A percentile compares a stretch with the other conserved stretches of the same genome.
These are phyloP conservation scores for Cornus suecica DNA, from an alignment of 148 eudicot species.

Conservation along the genomic window DNA sequence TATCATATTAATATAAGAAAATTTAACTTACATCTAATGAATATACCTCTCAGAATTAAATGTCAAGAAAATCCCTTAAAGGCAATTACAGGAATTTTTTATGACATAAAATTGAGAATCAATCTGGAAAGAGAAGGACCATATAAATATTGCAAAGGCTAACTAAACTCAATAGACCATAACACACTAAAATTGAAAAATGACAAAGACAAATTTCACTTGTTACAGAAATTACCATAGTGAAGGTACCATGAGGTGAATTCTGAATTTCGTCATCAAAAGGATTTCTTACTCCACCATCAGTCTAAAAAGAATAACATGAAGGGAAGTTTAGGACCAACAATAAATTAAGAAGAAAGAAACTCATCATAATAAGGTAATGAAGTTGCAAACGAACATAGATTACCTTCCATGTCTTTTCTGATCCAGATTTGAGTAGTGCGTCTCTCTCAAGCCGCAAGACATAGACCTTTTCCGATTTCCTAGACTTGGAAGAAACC, in stretches of 20 bases:
- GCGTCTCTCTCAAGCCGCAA: conserved; percentile 59
- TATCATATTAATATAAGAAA: no score
- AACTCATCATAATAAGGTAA: not conserved
- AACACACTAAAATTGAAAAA: not conserved
- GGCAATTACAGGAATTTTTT: not conserved
- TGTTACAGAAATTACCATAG: conserved; percentile 44
- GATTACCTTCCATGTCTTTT: conserved; percentile 58
- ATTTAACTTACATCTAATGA: no score
- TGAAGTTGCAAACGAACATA: conserved; percentile 6
- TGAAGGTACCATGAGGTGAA: conserved; percentile 65
- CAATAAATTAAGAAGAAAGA: not conserved
- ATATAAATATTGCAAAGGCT: not conserved
- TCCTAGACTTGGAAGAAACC: conserved; percentile 62
- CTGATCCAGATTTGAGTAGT: conserved; percentile 42
- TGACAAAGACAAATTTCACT: not conserved
- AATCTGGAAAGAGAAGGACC: no score
- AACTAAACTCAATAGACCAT: not conserved
- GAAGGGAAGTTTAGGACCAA: not conserved
- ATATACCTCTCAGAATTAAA: not conserved
- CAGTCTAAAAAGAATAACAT: conserved; percentile 34
- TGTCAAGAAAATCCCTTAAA: not conserved
- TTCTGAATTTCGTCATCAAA: conserved; percentile 33
- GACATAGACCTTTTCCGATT: conserved; percentile 48
- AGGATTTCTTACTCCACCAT: conserved; percentile 62
- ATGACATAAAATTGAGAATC: no score